Evolutionary conservation across 192 early-diverging fungal genomes (phyloP).

Genomic region (Chytriomyces hyalinus): DNA sequence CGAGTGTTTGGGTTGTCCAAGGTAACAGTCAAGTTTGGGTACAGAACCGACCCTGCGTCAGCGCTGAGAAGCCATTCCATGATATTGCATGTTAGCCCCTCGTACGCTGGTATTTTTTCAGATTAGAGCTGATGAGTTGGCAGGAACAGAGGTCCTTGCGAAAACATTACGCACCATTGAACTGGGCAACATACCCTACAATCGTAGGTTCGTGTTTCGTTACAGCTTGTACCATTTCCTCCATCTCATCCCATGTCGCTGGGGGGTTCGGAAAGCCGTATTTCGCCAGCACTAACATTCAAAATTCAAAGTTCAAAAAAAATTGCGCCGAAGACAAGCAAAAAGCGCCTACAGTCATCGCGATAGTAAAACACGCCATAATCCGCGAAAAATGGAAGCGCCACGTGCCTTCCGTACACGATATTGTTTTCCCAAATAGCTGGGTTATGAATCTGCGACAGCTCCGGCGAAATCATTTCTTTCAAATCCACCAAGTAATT

Average conservation of each 20-base stretch:
- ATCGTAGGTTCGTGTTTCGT: slow-evolving; percentile 23
- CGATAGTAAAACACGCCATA: slow-evolving; percentile 24
- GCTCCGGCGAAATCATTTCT: neutral
- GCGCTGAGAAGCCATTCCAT: slow-evolving; percentile 29
- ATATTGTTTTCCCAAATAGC: neutral
- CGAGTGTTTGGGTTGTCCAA: slow-evolving; percentile 5
- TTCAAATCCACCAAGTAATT: neutral
- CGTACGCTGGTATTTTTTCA: slow-evolving; percentile 27
- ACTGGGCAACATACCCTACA: slow-evolving; percentile 34
- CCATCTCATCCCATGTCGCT: slow-evolving; percentile 45
- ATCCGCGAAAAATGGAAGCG: slow-evolving; percentile 16
- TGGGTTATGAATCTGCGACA: neutral
- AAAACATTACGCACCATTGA: slow-evolving; percentile 6
- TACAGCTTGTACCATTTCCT: slow-evolving; percentile 24
- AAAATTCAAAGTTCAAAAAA: neutral
- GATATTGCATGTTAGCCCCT: slow-evolving; percentile 41
- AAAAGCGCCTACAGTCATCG: neutral
- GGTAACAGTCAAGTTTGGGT: slow-evolving; percentile 14
- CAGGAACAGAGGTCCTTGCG: neutral
- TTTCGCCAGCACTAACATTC: slow-evolving; percentile 15
- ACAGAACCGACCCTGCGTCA: slow-evolving; percentile 23
- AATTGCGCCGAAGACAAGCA: neutral
- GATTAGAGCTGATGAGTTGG: neutral
- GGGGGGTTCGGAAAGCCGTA: slow-evolving; percentile 13
- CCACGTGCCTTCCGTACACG: slow-evolving; percentile 5